These are phyloP conservation scores for Hypoxylon intermedium DNA, from an alignment of 495 filamentous ascomycete genomes.

Conservation along the genomic window DNA sequence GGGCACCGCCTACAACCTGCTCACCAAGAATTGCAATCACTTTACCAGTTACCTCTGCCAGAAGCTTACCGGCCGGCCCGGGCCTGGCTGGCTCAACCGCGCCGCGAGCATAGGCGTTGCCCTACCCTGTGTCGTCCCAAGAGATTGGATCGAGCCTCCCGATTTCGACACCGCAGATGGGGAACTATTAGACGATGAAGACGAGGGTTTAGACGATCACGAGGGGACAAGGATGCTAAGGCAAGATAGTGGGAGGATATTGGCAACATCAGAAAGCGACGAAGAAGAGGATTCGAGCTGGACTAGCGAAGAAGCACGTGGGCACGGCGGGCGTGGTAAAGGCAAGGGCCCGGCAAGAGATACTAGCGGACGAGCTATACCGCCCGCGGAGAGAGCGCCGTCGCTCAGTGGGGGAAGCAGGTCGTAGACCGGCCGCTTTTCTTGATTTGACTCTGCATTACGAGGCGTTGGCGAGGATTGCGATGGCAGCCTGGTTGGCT, in stretches of 20 bases:
- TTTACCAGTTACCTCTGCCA: constrained; percentile 75
- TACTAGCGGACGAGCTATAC: constrained; percentile 48
- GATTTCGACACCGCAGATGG: constrained; percentile 75
- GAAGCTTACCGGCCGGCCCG: constrained; percentile 66
- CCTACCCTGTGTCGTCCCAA: constrained; percentile 78
- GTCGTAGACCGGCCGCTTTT: constrained; percentile 35
- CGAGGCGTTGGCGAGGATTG: constrained; percentile 34
- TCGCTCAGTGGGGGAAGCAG: constrained; percentile 33
- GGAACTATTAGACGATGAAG: constrained; percentile 67
- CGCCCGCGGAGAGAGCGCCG: constrained; percentile 53
- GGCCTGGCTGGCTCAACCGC: constrained; percentile 77
- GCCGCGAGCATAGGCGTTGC: constrained; percentile 78
- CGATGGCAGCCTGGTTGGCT: constrained; percentile 19
- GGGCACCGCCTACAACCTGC: constrained; percentile 75
- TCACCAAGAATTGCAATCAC: constrained; percentile 84
- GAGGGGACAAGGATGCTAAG: constrained; percentile 64
- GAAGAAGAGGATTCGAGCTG: constrained; percentile 32
- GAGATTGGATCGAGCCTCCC: constrained; percentile 78
- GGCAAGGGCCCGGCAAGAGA: constrained; percentile 46
- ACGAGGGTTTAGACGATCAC: constrained; percentile 50
- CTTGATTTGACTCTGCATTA: constrained; percentile 34
- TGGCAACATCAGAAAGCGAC: constrained; percentile 23
- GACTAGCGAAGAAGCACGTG: constrained; percentile 41
- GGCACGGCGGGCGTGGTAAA: constrained; percentile 40
- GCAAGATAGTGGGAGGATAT: constrained; percentile 29